Conservation (phyloP, 31 red algal genomes). For the Bonnemaisonia californica region DNA sequence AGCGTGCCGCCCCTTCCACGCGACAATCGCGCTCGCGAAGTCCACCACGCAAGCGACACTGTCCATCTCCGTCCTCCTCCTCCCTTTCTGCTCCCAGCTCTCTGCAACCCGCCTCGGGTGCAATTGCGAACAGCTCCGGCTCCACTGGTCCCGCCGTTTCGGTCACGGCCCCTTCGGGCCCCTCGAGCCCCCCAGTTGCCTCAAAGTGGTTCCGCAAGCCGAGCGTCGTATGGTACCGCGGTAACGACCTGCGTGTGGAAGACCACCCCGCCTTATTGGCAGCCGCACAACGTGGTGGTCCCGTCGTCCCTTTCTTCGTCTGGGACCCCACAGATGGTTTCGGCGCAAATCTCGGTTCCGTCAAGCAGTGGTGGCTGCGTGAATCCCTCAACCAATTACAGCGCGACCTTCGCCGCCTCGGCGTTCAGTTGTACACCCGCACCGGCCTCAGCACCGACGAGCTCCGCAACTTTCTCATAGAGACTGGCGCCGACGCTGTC, state of each 20-base stretch:
- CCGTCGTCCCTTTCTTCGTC: conserved; percentile 85
- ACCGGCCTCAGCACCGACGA: conserved; percentile 63
- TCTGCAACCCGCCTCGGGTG: not conserved
- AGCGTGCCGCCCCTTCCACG: not conserved
- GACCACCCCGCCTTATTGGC: conserved; percentile 94
- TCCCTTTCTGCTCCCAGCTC: not conserved
- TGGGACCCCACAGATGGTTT: conserved; percentile 75
- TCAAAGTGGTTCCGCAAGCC: conserved; percentile 84
- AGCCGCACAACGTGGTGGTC: conserved; percentile 84
- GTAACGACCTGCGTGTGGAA: conserved; percentile 93
- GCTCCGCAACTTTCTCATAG: conserved; percentile 60
- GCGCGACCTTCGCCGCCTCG: conserved; percentile 70
- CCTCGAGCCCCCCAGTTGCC: not conserved
- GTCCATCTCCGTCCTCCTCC: not conserved
- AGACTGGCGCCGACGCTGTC: conserved; percentile 82
- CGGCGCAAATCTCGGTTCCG: conserved; percentile 42
- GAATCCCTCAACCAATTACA: conserved; percentile 68
- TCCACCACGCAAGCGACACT: not conserved
- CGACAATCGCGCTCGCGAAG: not conserved
- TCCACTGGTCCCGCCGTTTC: not conserved
- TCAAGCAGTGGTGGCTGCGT: conserved; percentile 89
- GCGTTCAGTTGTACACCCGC: conserved; percentile 78
- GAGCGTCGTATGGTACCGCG: conserved; percentile 93
- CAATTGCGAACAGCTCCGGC: too few relatives aligned
- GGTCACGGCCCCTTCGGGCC: not conserved